Conservation (phyloP, 176 grass and related monocot genomes). For the Bothriochloa decipiens region DNA sequence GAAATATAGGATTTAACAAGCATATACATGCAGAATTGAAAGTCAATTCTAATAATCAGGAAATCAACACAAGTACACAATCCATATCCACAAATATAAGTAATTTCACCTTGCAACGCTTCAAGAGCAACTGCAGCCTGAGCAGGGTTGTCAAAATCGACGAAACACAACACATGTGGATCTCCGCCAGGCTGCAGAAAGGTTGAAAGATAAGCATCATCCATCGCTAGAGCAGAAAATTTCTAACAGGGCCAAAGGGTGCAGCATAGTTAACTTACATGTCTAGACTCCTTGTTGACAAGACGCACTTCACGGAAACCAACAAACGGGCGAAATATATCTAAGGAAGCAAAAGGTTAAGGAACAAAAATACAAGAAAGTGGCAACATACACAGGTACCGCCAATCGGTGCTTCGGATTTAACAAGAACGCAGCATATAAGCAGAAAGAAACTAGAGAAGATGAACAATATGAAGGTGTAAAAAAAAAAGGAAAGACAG, state of each 20-base stretch:
- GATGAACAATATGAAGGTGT: not conserved
- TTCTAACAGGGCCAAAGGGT: conserved; percentile 10
- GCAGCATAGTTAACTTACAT: conserved; percentile 58
- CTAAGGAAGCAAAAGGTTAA: conserved; percentile 54
- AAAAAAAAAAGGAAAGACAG: not conserved
- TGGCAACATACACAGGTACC: not conserved
- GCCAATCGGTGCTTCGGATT: not conserved
- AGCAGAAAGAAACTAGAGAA: not conserved
- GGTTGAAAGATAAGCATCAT: conserved; percentile 5
- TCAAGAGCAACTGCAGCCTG: conserved; percentile 89
- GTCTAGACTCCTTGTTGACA: conserved; percentile 97
- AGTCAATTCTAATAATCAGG: not conserved
- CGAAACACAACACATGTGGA: conserved; percentile 91
- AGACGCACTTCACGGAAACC: conserved; percentile 98
- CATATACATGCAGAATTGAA: not conserved
- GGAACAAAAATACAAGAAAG: conserved; percentile 34
- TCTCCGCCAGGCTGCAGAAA: conserved; percentile 77
- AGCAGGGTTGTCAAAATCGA: conserved; percentile 85
- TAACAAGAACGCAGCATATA: not conserved
- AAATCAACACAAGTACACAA: not conserved
- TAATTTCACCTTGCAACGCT: conserved; percentile 92
- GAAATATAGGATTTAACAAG: conserved; percentile 7
- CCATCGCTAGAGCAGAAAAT: not conserved
- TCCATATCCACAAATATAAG: conserved; percentile 35
- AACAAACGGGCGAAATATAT: conserved; percentile 99